Evolutionary conservation across 441 rosid genomes (phyloP), one percentile per base, ranked within the genome.

Genomic region (Croton laevigatus): DNA sequence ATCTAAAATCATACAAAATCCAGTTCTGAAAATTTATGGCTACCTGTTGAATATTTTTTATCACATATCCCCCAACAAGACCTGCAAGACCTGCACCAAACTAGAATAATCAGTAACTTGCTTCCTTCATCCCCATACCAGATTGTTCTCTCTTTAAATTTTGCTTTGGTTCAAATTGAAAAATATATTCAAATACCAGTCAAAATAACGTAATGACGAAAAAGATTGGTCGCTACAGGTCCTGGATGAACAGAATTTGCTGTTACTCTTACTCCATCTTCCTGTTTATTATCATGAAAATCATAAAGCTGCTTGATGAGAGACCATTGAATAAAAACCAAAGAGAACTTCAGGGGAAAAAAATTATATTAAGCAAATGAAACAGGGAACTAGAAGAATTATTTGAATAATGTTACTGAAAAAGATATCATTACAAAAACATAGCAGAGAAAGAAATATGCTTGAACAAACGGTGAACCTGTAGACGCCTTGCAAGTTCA

Each of bases 181-280:
- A 4, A 17, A 17, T n/a, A 52, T 52, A n/a, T 3, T 49, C 17
- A 49, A 49, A 17, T 52, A 52, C 23, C 57, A 52, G 7, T n/a
- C 23, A 52, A 3, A 36, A 73, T 3, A 40, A 62, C 52, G 61
- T 40, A 60, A 74, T 89, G 77, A 40, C 86, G 88, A 65, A 84
- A 79, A 51, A 94, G 84, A 82, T 86, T 80, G 73, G 91, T 88
- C 62, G 60, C 74, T 37, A 87, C 76, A 46, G 72, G 57, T 53
- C 93, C 90, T 27, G 90, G 88, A 80, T 88, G 91, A 71, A 85
- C 75, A 48, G 90, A 87, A 69, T 86, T 89, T 58, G 86, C 90
- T 52, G 93, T 86, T 54, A 91, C 75, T 59, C 85, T 79, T 36
- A 55, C 85, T 34, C 83, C 85, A 44, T 91, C 95, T 66, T 82